Conservation (phyloP, 768 basidiomycete genomes). For the Pholiota conissans region DNA sequence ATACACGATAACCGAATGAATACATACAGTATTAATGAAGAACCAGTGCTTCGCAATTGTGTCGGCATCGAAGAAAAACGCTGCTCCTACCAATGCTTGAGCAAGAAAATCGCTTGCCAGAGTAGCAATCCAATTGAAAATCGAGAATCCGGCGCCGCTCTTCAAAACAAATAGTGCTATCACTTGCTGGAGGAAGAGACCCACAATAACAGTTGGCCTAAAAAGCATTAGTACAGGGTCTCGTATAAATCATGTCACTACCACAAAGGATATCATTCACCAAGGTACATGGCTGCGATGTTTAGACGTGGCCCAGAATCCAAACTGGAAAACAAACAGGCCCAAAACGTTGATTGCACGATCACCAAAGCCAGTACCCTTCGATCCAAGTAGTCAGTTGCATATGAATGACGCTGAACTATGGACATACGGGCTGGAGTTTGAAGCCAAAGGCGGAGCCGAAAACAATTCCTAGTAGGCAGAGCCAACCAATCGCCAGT, state of each 20-base stretch:
- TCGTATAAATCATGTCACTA: not conserved
- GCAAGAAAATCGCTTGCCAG: conserved; percentile 80
- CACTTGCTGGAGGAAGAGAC: conserved; percentile 81
- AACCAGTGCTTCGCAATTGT: conserved; percentile 75
- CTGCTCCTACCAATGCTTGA: conserved; percentile 67
- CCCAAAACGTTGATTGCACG: conserved; percentile 83
- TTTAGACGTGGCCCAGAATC: conserved; percentile 69
- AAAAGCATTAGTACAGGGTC: not conserved
- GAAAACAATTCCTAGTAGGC: conserved; percentile 74
- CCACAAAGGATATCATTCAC: conserved; percentile 37
- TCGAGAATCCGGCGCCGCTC: conserved; percentile 74
- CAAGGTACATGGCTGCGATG: conserved; percentile 69
- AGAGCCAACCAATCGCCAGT: conserved; percentile 71
- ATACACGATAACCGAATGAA: not conserved
- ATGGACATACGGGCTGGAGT: conserved; percentile 39
- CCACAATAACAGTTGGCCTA: conserved; percentile 87
- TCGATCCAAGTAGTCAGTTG: not conserved
- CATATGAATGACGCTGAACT: conserved; percentile 36
- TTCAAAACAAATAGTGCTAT: conserved; percentile 91
- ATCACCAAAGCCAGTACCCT: conserved; percentile 42
- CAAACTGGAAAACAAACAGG: conserved; percentile 74
- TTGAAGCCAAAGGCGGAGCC: conserved; percentile 87
- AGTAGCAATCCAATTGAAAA: conserved; percentile 83
- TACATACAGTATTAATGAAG: conserved; percentile 73
- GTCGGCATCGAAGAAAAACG: conserved; percentile 79